These are phyloP conservation scores for Xylariaceae sp. DNA, from an alignment of 2,329 filamentous ascomycete species.

Conservation along the genomic window DNA sequence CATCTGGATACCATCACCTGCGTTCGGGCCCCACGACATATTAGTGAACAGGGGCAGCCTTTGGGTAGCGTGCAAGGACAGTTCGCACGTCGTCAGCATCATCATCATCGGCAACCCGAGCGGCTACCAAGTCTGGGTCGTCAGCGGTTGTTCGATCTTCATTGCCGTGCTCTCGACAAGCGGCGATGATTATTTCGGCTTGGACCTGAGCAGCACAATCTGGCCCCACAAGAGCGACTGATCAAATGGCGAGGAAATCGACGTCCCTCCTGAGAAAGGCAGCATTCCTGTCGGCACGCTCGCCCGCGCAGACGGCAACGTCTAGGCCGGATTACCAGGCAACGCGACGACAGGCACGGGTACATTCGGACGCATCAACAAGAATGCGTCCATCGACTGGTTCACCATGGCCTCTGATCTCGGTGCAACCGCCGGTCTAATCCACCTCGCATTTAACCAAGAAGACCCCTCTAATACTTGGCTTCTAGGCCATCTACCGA, in stretches of 20 bases:
- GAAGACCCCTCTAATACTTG: not conserved
- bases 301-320: slow-evolving; percentile 1
- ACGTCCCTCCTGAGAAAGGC: not conserved
- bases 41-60: not conserved
- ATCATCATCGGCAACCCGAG: not conserved
- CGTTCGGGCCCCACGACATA: not conserved
- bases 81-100: slow-evolving; percentile 1
- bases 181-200: not conserved
- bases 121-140: slow-evolving; percentile 1
- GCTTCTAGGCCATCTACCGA: not conserved
- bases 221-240: slow-evolving; percentile 1
- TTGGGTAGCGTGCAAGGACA: slow-evolving; percentile 2
- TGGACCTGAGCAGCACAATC: not conserved
- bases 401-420: not conserved
- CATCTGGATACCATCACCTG: not conserved
- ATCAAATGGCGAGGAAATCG: not conserved
- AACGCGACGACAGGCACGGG: not conserved
- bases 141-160: not conserved
- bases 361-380: not conserved
- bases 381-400: not conserved
- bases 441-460: not conserved
- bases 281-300: not conserved
- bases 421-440: not conserved
- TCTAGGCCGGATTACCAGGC: not conserved
- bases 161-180: not conserved